Conservation (phyloP, 2,329 filamentous ascomycete species). For the Neoascochyta sp. region DNA sequence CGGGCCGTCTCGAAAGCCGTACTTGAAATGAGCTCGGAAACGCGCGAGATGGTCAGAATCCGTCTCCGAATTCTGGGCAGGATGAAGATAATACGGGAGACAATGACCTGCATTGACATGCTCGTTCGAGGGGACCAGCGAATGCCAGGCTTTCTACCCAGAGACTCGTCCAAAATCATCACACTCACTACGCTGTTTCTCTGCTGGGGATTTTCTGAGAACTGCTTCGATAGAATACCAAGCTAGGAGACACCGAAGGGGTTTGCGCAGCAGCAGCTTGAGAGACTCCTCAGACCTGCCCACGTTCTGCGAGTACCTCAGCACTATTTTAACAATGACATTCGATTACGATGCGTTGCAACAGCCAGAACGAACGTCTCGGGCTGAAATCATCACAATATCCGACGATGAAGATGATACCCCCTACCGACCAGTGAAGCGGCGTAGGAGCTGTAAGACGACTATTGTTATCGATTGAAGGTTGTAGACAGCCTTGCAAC, state of each 20-base stretch:
- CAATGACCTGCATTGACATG: slow-evolving; percentile 23
- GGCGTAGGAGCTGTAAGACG: too few species aligned
- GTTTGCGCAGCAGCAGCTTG: slow-evolving; percentile 10
- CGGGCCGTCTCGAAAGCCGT: slow-evolving; percentile 46
- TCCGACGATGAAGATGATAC: slow-evolving; percentile 30
- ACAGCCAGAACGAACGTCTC: slow-evolving; percentile 18
- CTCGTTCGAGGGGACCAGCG: slow-evolving; percentile 12
- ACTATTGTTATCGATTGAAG: too few species aligned
- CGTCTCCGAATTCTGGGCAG: slow-evolving; percentile 19
- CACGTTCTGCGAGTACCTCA: slow-evolving; percentile 27
- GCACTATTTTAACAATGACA: slow-evolving; percentile 19
- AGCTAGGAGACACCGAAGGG: too few species aligned
- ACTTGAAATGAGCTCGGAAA: slow-evolving; percentile 20
- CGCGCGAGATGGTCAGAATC: slow-evolving; percentile 20
- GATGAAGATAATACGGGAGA: slow-evolving; percentile 19
- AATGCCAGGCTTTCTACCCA: slow-evolving; percentile 23
- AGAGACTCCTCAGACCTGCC: slow-evolving; percentile 11
- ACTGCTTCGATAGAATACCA: slow-evolving; percentile 14
- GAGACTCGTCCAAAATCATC: slow-evolving; percentile 24
- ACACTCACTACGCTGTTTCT: slow-evolving; percentile 30
- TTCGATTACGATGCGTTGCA: slow-evolving; percentile 22
- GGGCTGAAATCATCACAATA: slow-evolving; percentile 28
- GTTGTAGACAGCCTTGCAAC: too few species aligned
- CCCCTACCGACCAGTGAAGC: too few species aligned
- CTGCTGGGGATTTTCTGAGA: slow-evolving; percentile 34